phyloP scores from a whole-genome alignment of 345 rosid species.

The Arabis hirsuta region DNA sequence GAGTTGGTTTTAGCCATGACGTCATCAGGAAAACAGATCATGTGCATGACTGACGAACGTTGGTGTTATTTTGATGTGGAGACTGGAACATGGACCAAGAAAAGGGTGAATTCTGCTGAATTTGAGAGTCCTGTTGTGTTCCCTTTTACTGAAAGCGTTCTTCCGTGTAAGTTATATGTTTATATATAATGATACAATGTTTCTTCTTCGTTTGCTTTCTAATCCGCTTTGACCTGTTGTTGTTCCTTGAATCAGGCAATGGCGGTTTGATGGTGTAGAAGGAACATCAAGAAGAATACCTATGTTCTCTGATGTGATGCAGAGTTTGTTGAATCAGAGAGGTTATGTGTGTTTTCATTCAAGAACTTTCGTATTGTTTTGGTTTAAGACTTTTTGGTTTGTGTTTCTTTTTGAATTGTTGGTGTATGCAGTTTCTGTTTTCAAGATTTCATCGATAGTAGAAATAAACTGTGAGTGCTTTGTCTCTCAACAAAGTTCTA shows the following conservation, averaged over 20 bases:
- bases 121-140: constrained; percentile 11
- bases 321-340: too few species aligned
- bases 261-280: constrained; percentile 20
- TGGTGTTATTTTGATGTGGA: constrained; percentile 34
- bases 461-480: background rate
- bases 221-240: background rate
- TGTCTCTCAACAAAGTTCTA: constrained; percentile 1
- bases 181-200: constrained; percentile 1
- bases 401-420: background rate
- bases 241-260: constrained; percentile 30
- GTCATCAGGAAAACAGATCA: constrained; percentile 26
- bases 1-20: constrained; percentile 29
- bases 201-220: constrained; percentile 6
- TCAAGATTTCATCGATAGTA: background rate
- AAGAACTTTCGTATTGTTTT: background rate
- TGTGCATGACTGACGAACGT: constrained; percentile 29
- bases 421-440: constrained; percentile 10
- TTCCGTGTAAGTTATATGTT: constrained; percentile 43
- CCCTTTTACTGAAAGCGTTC: constrained; percentile 42
- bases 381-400: background rate
- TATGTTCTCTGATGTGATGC: background rate
- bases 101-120: too few species aligned
- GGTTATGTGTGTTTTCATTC: background rate
- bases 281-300: background rate
- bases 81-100: too few species aligned